phyloP scores from a whole-genome alignment of 371 early-diverging fungal genomes.

The Syncephalastrum sp. region DNA sequence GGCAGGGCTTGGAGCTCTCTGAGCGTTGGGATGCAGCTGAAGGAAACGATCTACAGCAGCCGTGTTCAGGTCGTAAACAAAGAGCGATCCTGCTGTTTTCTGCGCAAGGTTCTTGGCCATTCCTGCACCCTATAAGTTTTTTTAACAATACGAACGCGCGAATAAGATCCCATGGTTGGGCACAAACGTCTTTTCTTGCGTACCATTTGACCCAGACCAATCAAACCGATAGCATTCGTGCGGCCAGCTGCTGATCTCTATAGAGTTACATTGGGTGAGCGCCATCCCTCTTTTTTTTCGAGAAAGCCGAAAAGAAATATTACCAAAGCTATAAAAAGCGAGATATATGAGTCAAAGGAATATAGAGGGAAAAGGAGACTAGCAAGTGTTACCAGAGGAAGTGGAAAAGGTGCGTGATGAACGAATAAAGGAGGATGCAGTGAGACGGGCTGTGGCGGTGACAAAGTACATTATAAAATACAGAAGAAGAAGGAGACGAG shows the following conservation, averaged over 20 bases:
- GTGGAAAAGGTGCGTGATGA: no score
- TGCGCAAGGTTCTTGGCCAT: constrained; percentile 89
- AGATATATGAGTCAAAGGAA: no score
- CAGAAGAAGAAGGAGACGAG: no score
- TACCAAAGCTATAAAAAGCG: no score
- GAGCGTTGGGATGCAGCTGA: constrained; percentile 43
- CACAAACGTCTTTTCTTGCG: not conserved
- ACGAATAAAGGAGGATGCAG: no score
- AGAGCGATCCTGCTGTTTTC: constrained; percentile 56
- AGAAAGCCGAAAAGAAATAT: no score
- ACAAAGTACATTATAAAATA: no score
- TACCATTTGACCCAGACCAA: constrained; percentile 97
- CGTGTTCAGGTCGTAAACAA: constrained; percentile 74
- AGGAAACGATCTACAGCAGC: constrained; percentile 54
- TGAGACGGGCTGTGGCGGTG: no score
- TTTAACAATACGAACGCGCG: not conserved
- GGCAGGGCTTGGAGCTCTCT: constrained; percentile 54
- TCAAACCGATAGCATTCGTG: constrained; percentile 74
- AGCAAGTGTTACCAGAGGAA: no score
- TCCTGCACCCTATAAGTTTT: constrained; percentile 56
- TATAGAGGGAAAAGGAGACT: no score
- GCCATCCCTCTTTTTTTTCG: not conserved
- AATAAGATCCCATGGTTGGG: not conserved
- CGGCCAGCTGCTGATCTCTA: no score
- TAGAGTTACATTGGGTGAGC: no score